Evolutionary conservation across 2,329 filamentous ascomycete genomes (phyloP).

Genomic region (Mollisia scopiformis): DNA sequence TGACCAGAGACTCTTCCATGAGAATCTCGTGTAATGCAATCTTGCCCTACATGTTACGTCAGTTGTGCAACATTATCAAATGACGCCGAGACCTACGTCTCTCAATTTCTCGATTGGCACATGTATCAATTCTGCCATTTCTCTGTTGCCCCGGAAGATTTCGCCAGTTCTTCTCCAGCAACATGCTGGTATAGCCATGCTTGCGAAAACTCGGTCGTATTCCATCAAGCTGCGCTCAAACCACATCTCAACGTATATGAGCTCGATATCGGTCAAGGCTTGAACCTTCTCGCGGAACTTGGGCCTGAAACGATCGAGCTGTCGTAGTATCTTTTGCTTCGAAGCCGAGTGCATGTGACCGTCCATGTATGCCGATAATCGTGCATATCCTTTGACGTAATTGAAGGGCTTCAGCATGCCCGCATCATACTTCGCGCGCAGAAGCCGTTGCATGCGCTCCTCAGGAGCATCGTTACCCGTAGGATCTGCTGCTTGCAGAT

Average conservation of each 20-base stretch:
- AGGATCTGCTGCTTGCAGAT: slow-evolving; percentile 94
- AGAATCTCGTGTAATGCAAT: slow-evolving; percentile 95
- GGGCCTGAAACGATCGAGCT: slow-evolving; percentile 89
- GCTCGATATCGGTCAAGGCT: slow-evolving; percentile 86
- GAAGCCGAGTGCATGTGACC: slow-evolving; percentile 80
- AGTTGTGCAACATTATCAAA: slow-evolving; percentile 1
- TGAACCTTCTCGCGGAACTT: slow-evolving; percentile 97
- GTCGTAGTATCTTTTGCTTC: slow-evolving; percentile 88
- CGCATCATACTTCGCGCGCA: slow-evolving; percentile 95
- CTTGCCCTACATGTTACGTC: slow-evolving; percentile 67
- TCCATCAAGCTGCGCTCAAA: slow-evolving; percentile 97
- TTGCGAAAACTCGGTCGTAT: slow-evolving; percentile 97
- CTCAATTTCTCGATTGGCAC: slow-evolving; percentile 88
- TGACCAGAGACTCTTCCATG: slow-evolving; percentile 90
- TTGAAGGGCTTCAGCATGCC: slow-evolving; percentile 96
- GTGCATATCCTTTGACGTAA: slow-evolving; percentile 94
- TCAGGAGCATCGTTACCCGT: slow-evolving; percentile 85
- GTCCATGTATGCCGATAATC: slow-evolving; percentile 90
- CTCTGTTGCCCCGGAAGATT: slow-evolving; percentile 96
- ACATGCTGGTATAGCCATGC: slow-evolving; percentile 97
- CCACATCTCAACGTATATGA: slow-evolving; percentile 98
- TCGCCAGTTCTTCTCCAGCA: slow-evolving; percentile 97
- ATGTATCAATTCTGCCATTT: slow-evolving; percentile 96
- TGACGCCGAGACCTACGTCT: slow-evolving; percentile 67
- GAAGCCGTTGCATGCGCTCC: slow-evolving; percentile 91